Percentiles rank a stretch among this genome's conserved stretches.
Evolutionary conservation across 2,329 filamentous ascomycete species (phyloP).

Genomic region (Stachybotrys elegans): DNA sequence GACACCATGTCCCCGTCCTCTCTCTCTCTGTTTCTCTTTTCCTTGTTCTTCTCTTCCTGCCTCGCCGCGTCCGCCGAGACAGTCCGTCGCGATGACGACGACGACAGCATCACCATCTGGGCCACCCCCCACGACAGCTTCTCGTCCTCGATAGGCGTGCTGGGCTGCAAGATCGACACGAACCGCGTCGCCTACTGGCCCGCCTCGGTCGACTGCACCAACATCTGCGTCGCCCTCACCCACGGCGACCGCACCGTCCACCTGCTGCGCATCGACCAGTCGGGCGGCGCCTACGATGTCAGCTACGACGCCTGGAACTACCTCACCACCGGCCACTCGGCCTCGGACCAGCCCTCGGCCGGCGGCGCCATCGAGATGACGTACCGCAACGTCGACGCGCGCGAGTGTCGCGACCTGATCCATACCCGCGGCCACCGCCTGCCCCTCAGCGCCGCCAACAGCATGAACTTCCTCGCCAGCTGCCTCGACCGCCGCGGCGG

Average conservation of each 20-base stretch:
- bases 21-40: background rate
- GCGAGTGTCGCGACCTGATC: slow-evolving; percentile 44
- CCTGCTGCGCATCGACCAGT: slow-evolving; percentile 55
- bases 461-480: slow-evolving; percentile 46
- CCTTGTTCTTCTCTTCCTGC: too few species aligned
- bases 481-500: slow-evolving; percentile 32
- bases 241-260: slow-evolving; percentile 46
- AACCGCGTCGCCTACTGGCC: slow-evolving; percentile 60
- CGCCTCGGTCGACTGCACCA: slow-evolving; percentile 45
- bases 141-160: slow-evolving; percentile 53
- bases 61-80: background rate
- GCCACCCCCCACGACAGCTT: slow-evolving; percentile 52
- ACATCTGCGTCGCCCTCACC: slow-evolving; percentile 49
- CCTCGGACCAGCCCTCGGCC: slow-evolving; percentile 36
- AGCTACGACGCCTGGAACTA: slow-evolving; percentile 60
- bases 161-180: slow-evolving; percentile 57
- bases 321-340: slow-evolving; percentile 43
- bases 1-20: too few species aligned
- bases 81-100: background rate
- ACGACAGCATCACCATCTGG: slow-evolving; percentile 19
- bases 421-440: slow-evolving; percentile 32
- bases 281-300: slow-evolving; percentile 52
- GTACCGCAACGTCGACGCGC: slow-evolving; percentile 37
- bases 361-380: slow-evolving; percentile 46
- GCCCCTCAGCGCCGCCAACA: slow-evolving; percentile 43